Evolutionary conservation across 23 red algal genomes (phyloP).

Genomic region (Agarophyton chilense): DNA sequence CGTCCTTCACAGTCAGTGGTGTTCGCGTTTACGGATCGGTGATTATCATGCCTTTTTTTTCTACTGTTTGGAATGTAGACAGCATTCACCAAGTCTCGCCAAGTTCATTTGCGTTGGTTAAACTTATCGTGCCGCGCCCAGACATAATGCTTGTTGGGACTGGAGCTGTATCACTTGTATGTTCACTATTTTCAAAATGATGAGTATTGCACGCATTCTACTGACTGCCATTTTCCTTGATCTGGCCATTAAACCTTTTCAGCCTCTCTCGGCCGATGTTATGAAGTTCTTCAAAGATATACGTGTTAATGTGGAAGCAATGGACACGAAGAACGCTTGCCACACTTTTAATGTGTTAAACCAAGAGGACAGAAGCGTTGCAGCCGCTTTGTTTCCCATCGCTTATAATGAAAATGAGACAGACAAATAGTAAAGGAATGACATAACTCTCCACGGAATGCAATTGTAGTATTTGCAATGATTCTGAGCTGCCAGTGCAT

Average conservation of each 20-base stretch:
- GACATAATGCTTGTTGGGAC: slow-evolving; percentile 60
- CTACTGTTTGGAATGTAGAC: slow-evolving; percentile 66
- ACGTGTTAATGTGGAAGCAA: slow-evolving; percentile 53
- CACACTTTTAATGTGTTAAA: slow-evolving; percentile 83
- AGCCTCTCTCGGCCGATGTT: slow-evolving; percentile 35
- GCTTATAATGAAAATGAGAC: not conserved
- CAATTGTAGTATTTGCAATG: no score
- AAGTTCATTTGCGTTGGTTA: slow-evolving; percentile 47
- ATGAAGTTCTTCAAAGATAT: slow-evolving; percentile 38
- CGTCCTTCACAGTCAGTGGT: slow-evolving; percentile 46
- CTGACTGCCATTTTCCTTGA: not conserved
- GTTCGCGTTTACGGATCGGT: slow-evolving; percentile 57
- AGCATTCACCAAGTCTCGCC: not conserved
- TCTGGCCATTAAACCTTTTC: not conserved
- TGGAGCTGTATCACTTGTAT: slow-evolving; percentile 41
- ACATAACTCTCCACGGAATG: no score
- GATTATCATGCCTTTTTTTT: slow-evolving; percentile 54
- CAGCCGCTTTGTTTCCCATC: slow-evolving; percentile 53
- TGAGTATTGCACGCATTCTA: not conserved
- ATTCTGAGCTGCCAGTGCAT: no score
- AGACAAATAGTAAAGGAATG: not conserved
- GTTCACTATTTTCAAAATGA: not conserved
- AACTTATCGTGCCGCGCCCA: slow-evolving; percentile 53
- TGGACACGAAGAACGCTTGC: slow-evolving; percentile 74
- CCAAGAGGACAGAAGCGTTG: slow-evolving; percentile 62